Conservation (phyloP, 768 basidiomycete genomes). For the Trametes villosa region DNA sequence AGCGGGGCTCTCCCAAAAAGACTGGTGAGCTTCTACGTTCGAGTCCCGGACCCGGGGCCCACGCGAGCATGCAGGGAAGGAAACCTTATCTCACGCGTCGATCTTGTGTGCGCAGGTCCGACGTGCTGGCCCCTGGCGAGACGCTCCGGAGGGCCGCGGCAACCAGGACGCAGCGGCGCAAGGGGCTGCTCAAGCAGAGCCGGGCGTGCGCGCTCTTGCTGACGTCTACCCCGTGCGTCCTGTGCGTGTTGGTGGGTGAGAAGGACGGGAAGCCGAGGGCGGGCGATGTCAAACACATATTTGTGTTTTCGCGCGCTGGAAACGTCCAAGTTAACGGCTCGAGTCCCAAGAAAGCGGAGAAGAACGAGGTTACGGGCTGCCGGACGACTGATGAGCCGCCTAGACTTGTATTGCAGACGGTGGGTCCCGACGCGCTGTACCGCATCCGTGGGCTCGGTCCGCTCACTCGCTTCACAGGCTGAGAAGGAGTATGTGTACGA, state of each 20-base stretch:
- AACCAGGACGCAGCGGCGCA: constrained; percentile 3
- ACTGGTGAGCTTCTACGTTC: constrained; percentile 4
- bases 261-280: background rate
- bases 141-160: background rate
- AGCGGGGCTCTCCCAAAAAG: no score
- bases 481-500: background rate
- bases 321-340: background rate
- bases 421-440: background rate
- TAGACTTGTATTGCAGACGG: constrained; percentile 1
- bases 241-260: constrained; percentile 9
- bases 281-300: constrained; percentile 9
- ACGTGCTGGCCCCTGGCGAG: constrained; percentile 1
- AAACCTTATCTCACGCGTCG: background rate
- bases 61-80: background rate
- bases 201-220: constrained; percentile 13
- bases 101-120: constrained; percentile 6
- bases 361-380: background rate
- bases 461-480: background rate
- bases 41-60: background rate
- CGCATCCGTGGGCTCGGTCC: background rate
- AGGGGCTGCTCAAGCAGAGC: constrained; percentile 13
- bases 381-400: background rate
- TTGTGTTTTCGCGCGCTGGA: background rate
- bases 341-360: background rate
- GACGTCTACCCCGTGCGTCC: constrained; percentile 6